phyloP scores from a whole-genome alignment of 345 rosid species.

The Pugionium dolabratum region DNA sequence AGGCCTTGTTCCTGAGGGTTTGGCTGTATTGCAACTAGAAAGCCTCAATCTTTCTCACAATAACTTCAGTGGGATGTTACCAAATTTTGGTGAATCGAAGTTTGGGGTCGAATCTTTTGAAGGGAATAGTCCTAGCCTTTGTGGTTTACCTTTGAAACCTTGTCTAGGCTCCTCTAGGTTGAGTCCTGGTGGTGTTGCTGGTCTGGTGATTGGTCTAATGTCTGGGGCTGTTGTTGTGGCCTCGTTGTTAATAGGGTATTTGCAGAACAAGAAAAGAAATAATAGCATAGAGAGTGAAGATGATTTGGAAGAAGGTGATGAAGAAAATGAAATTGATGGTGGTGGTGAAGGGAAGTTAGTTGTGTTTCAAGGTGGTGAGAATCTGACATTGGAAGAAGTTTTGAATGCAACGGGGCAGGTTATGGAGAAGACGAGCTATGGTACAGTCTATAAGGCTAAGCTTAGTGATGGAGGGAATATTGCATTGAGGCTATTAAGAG shows the following conservation, averaged over 20 bases:
- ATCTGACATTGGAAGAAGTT: constrained; percentile 87
- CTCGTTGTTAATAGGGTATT: constrained; percentile 79
- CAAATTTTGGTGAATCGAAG: constrained; percentile 62
- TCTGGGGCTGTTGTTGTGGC: constrained; percentile 83
- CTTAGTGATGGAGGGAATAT: constrained; percentile 93
- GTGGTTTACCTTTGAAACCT: constrained; percentile 75
- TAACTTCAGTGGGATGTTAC: constrained; percentile 80
- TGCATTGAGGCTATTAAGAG: constrained; percentile 88
- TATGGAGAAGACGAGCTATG: constrained; percentile 91
- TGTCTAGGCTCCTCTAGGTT: constrained; percentile 65
- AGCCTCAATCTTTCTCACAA: constrained; percentile 84
- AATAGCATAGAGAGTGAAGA: constrained; percentile 63
- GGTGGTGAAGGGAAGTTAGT: constrained; percentile 74
- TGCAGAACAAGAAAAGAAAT: constrained; percentile 82
- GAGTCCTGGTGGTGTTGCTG: constrained; percentile 91
- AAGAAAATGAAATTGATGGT: constrained; percentile 49
- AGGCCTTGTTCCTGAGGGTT: constrained; percentile 68
- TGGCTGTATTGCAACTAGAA: constrained; percentile 57
- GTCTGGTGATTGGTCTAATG: constrained; percentile 92
- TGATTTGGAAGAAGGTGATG: constrained; percentile 68
- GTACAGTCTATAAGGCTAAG: constrained; percentile 95
- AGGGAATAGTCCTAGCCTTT: constrained; percentile 80
- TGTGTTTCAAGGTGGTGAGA: constrained; percentile 96
- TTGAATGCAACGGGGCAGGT: constrained; percentile 97
- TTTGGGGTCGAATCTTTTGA: constrained; percentile 67